Percentiles rank a stretch among this genome's conserved stretches.
Evolutionary conservation across 2,329 filamentous ascomycete species (phyloP).

Genomic region (Hymenotorrendiella dingleyae): DNA sequence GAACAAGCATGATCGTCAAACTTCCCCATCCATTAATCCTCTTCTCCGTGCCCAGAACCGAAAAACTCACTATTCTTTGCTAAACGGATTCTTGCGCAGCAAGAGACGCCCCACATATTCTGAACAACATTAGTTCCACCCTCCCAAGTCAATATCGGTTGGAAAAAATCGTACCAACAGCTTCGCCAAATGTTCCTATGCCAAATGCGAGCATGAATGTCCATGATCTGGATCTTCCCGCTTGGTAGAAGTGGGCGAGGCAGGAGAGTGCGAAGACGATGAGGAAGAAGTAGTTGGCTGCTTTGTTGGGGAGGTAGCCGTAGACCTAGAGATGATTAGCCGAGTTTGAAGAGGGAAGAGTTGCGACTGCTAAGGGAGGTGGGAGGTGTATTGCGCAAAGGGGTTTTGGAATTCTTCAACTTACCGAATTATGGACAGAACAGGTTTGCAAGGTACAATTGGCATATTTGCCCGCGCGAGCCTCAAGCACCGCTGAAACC

Average conservation of each 20-base stretch:
- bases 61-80: slow-evolving; percentile 45
- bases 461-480: neutral
- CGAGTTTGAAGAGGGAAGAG: too few relatives aligned
- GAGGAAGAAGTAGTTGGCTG: slow-evolving; percentile 48
- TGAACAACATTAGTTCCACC: neutral
- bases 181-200: slow-evolving; percentile 45
- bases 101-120: slow-evolving; percentile 44
- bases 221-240: slow-evolving; percentile 46
- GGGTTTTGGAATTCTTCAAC: neutral
- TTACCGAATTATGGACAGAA: neutral
- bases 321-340: slow-evolving; percentile 14
- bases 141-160: neutral
- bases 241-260: slow-evolving; percentile 37
- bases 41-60: too few relatives aligned
- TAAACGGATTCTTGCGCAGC: slow-evolving; percentile 46
- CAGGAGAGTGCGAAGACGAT: slow-evolving; percentile 40
- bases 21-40: too few relatives aligned
- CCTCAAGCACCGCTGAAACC: neutral
- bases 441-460: slow-evolving; percentile 4
- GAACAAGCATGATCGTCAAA: slow-evolving; percentile 38
- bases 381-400: too few relatives aligned
- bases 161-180: slow-evolving; percentile 35
- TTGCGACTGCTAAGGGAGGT: too few relatives aligned
- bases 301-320: slow-evolving; percentile 49
- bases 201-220: slow-evolving; percentile 38